Evolutionary conservation across 164 flowering plant species (phyloP).

Genomic region (Annona squamosa): DNA sequence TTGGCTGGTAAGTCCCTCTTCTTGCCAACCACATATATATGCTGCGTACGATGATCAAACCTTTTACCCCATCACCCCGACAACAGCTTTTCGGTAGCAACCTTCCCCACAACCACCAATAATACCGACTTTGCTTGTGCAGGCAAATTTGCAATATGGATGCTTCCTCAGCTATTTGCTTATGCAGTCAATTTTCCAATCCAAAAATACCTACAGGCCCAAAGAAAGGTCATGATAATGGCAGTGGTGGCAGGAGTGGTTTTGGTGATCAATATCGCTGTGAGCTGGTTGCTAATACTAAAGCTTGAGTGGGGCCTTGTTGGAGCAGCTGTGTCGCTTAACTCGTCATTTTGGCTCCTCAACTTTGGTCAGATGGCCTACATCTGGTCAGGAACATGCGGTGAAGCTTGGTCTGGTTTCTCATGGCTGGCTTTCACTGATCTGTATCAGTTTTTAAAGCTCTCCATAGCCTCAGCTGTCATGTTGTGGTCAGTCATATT

Average conservation of each 20-base stretch:
- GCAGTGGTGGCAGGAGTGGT: slow-evolving; percentile 1
- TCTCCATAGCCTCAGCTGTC: slow-evolving; percentile 23
- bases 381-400: slow-evolving; percentile 5
- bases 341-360: slow-evolving; percentile 7
- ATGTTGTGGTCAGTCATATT: slow-evolving; percentile 16
- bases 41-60: too few relatives aligned
- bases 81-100: too few relatives aligned
- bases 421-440: slow-evolving; percentile 17
- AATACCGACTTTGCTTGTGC: too few relatives aligned
- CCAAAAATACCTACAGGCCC: slow-evolving; percentile 8
- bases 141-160: slow-evolving; percentile 1
- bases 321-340: slow-evolving; percentile 10
- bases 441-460: slow-evolving; percentile 11
- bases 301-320: slow-evolving; percentile 12
- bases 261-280: slow-evolving; percentile 2
- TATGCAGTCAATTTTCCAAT: slow-evolving; percentile 6
- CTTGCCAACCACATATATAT: too few relatives aligned
- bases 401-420: slow-evolving; percentile 22
- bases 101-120: too few relatives aligned
- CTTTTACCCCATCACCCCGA: too few relatives aligned
- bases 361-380: slow-evolving; percentile 9
- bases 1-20: slow-evolving; percentile 3
- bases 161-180: slow-evolving; percentile 11
- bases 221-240: slow-evolving; percentile 11
- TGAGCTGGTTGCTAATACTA: slow-evolving; percentile 11